Evolutionary conservation across 106 monocot genomes (phyloP), one percentile per base, ranked within the genome.

Genomic region (Xerophyta viscosa): DNA sequence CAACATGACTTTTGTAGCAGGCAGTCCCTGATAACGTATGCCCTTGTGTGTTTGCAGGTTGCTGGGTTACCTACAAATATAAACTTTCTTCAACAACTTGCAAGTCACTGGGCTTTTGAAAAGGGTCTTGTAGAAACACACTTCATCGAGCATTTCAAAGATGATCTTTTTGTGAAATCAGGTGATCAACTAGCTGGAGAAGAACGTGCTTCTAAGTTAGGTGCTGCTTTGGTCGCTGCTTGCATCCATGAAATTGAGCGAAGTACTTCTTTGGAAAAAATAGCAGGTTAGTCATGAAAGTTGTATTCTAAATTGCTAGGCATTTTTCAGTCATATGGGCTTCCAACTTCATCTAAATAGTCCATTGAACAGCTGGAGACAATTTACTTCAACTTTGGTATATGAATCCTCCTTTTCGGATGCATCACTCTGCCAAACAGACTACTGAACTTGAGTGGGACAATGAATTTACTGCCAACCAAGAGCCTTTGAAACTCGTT

Each of bases 21-120:
- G n/a, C n/a, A n/a, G n/a, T n/a, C n/a, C n/a, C n/a, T n/a, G n/a
- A n/a, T n/a, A n/a, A n/a, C n/a, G n/a, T n/a, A n/a, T n/a, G n/a
- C n/a, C n/a, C n/a, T n/a, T n/a, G n/a, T n/a, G n/a, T n/a, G n/a
- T 50, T 67, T 65, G 48, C 71, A 98, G 98, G 82, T 98, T 68
- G 98, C 82, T 36, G 98, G 98, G 2, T 79, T 98, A 64, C 90
- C 98, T n/a, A 98, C 98, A 23, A 98, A 98, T 69, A 79, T 98
- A 9, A 54, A 49, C 61, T 98, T 98, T 64, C 76, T 98, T 8
- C 73, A 79, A 51, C 76, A 47, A 52, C 85, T 98, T 66, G 86
- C 82, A 48, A 71, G 72, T 51, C 98, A 98, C 44, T 71, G 77
- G 78, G 90, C 98, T 33, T 98, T 98, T 71, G 79, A 86, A 24